Percentiles rank a stretch among this genome's conserved stretches.
These are phyloP conservation scores for Wickerhamiella sorbophila DNA, from an alignment of 805 yeast genomes.

Conservation along the genomic window DNA sequence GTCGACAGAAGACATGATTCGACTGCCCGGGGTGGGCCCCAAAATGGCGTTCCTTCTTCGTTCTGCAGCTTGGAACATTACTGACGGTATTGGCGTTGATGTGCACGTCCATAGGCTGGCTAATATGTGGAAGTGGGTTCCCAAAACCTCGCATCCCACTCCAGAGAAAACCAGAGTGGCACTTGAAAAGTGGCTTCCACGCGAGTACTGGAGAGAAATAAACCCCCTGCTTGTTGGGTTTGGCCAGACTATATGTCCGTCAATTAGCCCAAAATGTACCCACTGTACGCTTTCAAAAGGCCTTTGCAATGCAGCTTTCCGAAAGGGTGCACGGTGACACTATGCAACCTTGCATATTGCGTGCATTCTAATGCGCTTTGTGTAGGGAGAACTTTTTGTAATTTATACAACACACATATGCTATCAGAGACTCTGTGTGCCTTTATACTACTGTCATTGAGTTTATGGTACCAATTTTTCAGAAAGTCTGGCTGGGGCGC, in stretches of 20 bases:
- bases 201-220: conserved; percentile 63
- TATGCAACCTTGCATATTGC: too few species aligned
- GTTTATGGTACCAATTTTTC: too few species aligned
- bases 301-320: conserved; percentile 30
- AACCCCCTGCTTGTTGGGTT: conserved; percentile 84
- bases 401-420: too few species aligned
- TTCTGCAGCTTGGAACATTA: conserved; percentile 67
- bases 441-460: too few species aligned
- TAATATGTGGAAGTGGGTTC: conserved; percentile 70
- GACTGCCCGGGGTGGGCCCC: conserved; percentile 88
- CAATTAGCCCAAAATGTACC: conserved; percentile 55
- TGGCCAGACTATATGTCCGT: conserved; percentile 78
- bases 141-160: conserved; percentile 30
- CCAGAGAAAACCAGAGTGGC: conserved; percentile 66
- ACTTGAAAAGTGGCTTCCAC: conserved; percentile 62
- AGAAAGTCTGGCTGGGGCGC: too few species aligned
- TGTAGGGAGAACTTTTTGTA: too few species aligned
- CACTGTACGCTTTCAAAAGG: conserved; percentile 44
- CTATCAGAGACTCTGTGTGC: too few species aligned
- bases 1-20: conserved; percentile 45
- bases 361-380: too few species aligned
- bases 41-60: conserved; percentile 79
- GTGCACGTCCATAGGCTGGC: conserved; percentile 76
- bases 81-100: conserved; percentile 84
- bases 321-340: background rate